Evolutionary conservation across 345 rosid genomes (phyloP).

Genomic region (Ailanthus altissimus): DNA sequence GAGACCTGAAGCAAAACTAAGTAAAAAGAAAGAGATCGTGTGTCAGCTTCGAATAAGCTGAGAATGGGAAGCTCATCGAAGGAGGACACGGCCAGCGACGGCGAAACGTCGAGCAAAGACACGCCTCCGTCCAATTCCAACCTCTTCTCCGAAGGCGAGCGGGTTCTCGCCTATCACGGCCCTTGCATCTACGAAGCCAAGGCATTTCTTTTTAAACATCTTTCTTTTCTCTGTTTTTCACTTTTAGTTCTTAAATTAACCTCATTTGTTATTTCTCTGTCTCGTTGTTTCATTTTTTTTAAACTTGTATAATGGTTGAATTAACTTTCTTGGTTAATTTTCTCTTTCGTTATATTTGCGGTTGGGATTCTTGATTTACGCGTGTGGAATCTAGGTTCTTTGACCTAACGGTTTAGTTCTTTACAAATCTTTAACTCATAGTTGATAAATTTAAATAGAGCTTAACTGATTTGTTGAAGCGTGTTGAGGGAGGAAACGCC

Average conservation of each 20-base stretch:
- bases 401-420: background rate
- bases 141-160: constrained; percentile 84
- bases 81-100: constrained; percentile 77
- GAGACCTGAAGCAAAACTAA: background rate
- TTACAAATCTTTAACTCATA: constrained; percentile 4
- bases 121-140: constrained; percentile 57
- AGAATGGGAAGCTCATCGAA: constrained; percentile 84
- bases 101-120: constrained; percentile 73
- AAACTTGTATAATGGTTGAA: background rate
- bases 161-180: constrained; percentile 93
- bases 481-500: no score
- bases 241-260: background rate
- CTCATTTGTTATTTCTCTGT: background rate
- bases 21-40: background rate
- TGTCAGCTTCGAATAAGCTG: constrained; percentile 10
- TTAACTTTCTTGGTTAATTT: background rate
- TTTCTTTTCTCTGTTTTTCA: background rate
- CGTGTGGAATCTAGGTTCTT: background rate
- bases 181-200: constrained; percentile 98
- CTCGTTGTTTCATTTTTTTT: background rate
- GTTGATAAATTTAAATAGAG: background rate
- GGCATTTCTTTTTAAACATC: constrained; percentile 42
- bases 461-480: constrained; percentile 6
- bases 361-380: background rate
- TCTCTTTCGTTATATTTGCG: background rate